Percentiles rank a stretch among this genome's conserved stretches.
Evolutionary conservation across 148 eudicot genomes (phyloP).

Genomic region (Polygonum maritimum): DNA sequence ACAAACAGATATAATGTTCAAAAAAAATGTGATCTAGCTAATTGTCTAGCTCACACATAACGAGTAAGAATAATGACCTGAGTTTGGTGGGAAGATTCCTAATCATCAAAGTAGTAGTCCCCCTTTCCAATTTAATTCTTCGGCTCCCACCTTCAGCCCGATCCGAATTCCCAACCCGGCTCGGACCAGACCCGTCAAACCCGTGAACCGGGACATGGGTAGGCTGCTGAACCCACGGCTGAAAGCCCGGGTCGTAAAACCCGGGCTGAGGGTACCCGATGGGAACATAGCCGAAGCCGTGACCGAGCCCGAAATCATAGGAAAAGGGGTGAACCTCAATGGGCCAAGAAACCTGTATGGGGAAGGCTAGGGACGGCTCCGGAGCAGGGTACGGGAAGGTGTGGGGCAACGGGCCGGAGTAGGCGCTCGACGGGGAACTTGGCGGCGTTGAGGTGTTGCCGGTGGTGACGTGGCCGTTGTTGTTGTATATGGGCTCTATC

Average conservation of each 20-base stretch:
- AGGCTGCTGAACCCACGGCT: background rate
- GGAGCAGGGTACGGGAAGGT: background rate
- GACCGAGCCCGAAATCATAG: background rate
- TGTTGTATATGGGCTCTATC: background rate
- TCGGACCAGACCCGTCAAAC: background rate
- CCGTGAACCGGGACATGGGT: background rate
- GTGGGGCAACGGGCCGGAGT: background rate
- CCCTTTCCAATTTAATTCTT: background rate
- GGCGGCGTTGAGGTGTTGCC: background rate
- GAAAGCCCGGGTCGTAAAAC: background rate
- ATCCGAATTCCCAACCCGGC: background rate
- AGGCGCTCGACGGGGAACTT: background rate
- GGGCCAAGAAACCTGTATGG: background rate
- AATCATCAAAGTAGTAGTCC: constrained; percentile 2
- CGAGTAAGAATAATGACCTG: background rate
- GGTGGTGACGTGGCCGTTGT: background rate
- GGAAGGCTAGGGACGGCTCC: background rate
- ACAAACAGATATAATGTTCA: background rate
- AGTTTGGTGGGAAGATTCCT: background rate
- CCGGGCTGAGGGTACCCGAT: background rate
- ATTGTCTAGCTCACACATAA: background rate
- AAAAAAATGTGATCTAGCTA: too few relatives aligned
- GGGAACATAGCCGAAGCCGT: background rate
- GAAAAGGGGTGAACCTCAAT: background rate
- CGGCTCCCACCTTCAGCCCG: background rate